Evolutionary conservation across 129 eudicot genomes (phyloP).

Genomic region (Artemisia tridentata): DNA sequence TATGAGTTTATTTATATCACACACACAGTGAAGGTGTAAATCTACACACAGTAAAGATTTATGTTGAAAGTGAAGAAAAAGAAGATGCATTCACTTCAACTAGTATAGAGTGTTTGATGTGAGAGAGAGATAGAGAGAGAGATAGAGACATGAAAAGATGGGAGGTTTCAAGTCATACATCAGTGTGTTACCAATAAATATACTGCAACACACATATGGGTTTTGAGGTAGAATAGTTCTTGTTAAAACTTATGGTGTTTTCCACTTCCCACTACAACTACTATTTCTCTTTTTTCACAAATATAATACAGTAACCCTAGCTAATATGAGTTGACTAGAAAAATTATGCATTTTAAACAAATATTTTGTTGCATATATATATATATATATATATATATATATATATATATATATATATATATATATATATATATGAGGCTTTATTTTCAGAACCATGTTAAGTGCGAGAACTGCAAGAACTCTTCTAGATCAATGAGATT

Average conservation of each 20-base stretch:
- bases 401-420: too few relatives aligned
- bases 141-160: constrained; percentile 85
- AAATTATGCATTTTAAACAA: too few relatives aligned
- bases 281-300: too few relatives aligned
- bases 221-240: constrained; percentile 40
- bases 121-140: constrained; percentile 9
- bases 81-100: constrained; percentile 54
- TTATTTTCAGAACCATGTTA: too few relatives aligned
- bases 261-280: constrained; percentile 9
- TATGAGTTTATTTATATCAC: constrained; percentile 4
- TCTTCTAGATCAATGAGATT: too few relatives aligned
- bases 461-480: too few relatives aligned
- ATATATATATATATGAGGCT: too few relatives aligned
- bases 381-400: too few relatives aligned
- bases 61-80: constrained; percentile 26
- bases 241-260: constrained; percentile 32
- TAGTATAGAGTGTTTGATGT: constrained; percentile 36
- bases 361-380: too few relatives aligned
- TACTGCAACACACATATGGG: constrained; percentile 46
- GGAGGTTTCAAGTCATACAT: constrained; percentile 86
- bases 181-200: constrained; percentile 59
- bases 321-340: too few relatives aligned
- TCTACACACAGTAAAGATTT: constrained; percentile 20
- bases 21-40: constrained; percentile 16
- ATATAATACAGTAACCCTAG: too few relatives aligned